Percentiles rank a stretch among this genome's conserved stretches.
These are phyloP conservation scores for Lagerstroemia speciosa DNA, from an alignment of 345 rosid species.

Conservation along the genomic window DNA sequence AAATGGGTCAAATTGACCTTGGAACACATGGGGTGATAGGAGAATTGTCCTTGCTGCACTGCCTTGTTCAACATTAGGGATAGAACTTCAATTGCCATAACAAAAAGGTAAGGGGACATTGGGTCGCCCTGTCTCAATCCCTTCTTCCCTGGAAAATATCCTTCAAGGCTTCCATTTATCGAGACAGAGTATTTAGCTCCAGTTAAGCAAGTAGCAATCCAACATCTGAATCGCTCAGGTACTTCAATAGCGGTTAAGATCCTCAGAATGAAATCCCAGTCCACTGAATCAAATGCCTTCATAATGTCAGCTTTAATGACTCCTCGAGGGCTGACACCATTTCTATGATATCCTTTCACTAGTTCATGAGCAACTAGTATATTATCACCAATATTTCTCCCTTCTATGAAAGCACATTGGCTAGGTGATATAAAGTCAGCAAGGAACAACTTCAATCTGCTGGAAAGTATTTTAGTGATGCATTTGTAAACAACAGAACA, in stretches of 20 bases:
- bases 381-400: not conserved
- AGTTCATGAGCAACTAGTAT: not conserved
- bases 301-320: not conserved
- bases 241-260: not conserved
- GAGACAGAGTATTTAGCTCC: not conserved
- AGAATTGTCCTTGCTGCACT: no score
- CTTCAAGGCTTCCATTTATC: not conserved
- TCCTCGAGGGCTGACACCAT: not conserved
- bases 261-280: not conserved
- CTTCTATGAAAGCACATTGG: no score
- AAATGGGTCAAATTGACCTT: no score
- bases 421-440: no score
- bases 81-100: no score
- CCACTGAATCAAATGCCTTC: not conserved
- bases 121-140: no score
- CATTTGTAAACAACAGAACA: no score
- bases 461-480: no score
- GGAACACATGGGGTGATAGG: no score
- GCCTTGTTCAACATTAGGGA: no score
- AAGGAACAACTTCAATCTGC: no score
- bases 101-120: no score
- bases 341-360: not conserved
- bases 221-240: not conserved
- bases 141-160: not conserved
- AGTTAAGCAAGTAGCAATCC: not conserved